Evolutionary conservation across 306 rosid genomes (phyloP).

Genomic region (Fagus sylvatica): DNA sequence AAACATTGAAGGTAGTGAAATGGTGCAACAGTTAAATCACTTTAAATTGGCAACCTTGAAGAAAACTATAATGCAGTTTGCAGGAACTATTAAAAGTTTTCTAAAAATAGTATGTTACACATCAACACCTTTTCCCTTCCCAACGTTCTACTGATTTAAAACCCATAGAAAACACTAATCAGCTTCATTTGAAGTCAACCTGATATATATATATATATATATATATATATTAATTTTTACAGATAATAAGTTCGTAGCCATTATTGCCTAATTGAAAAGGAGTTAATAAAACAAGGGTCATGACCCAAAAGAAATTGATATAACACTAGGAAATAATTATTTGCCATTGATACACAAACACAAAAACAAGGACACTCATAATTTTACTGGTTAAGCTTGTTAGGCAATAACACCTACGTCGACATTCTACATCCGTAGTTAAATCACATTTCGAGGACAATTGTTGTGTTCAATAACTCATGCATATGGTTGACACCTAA

Average conservation of each 20-base stretch:
- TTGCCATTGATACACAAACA: background rate
- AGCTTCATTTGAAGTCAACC: background rate
- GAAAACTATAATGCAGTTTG: background rate
- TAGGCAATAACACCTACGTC: background rate
- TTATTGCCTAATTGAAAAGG: background rate
- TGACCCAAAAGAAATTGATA: background rate
- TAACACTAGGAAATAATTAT: background rate
- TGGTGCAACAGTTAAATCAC: background rate
- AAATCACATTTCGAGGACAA: background rate
- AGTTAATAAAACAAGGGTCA: background rate
- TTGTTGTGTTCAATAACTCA: background rate
- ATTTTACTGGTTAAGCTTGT: background rate
- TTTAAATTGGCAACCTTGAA: background rate
- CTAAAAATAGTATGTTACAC: background rate
- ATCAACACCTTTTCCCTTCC: background rate
- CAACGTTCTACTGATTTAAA: background rate
- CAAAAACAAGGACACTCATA: background rate
- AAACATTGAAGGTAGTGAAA: constrained; percentile 9
- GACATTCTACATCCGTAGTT: background rate
- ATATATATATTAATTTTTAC: background rate
- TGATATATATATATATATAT: background rate
- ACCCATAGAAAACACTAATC: background rate
- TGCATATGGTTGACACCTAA: background rate
- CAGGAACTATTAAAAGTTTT: background rate
- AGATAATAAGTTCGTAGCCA: background rate